Percentiles rank a stretch among this genome's conserved stretches.
Conservation (phyloP, 257 asterid species). For the Vinca minor region DNA sequence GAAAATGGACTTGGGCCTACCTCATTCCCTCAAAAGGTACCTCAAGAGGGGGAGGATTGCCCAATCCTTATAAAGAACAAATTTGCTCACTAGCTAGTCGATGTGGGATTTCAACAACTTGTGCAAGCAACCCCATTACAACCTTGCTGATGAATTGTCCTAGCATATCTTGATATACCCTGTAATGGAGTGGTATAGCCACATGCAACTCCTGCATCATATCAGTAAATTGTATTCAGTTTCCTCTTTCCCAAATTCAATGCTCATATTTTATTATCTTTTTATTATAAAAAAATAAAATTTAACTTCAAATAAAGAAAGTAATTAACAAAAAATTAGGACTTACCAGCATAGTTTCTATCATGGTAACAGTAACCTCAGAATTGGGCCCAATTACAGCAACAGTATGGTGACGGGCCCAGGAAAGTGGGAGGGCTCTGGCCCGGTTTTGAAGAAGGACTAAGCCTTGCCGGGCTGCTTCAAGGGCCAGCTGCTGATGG, state of each 20-base stretch:
- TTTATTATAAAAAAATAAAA: too few species aligned
- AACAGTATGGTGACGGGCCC: constrained; percentile 30
- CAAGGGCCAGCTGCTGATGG: constrained; percentile 69
- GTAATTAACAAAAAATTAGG: too few species aligned
- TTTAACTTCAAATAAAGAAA: too few species aligned
- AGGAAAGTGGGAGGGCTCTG: constrained; percentile 56
- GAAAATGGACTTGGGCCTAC: too few species aligned
- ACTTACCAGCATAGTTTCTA: constrained; percentile 84
- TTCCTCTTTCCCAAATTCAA: too few species aligned
- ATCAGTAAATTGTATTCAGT: too few species aligned
- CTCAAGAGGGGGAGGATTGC: too few species aligned
- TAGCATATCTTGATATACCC: constrained; percentile 62
- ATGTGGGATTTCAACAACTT: too few species aligned
- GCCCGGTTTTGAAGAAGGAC: constrained; percentile 65
- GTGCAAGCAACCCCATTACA: constrained; percentile 45
- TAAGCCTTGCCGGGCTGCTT: constrained; percentile 92
- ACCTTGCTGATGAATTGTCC: constrained; percentile 53
- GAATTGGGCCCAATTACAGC: constrained; percentile 93
- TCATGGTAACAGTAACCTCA: constrained; percentile 68
- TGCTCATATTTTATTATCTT: too few species aligned
- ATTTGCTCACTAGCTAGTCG: too few species aligned
- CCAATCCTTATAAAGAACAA: too few species aligned
- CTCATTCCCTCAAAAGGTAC: too few species aligned
- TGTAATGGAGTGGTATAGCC: constrained; percentile 61
- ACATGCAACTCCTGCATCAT: constrained; percentile 63